phyloP scores from a whole-genome alignment of 306 rosid species.

The Trifolium repens region DNA sequence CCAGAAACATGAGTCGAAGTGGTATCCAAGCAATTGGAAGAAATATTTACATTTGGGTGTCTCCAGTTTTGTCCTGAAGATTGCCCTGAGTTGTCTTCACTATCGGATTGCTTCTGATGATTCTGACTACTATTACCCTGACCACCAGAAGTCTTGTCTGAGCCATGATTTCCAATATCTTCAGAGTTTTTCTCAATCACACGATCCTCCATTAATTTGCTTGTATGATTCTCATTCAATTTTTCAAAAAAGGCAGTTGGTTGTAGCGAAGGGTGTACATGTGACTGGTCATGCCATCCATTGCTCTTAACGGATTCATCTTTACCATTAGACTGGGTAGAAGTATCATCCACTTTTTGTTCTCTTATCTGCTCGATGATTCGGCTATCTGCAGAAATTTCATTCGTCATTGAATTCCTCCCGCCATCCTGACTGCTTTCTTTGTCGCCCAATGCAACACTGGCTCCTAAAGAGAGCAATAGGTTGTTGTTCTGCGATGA shows the following conservation, averaged over 20 bases:
- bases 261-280: constrained; percentile 47
- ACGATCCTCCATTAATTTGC: constrained; percentile 52
- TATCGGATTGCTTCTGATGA: constrained; percentile 65
- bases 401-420: constrained; percentile 44
- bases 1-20: constrained; percentile 50
- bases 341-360: constrained; percentile 50
- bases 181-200: constrained; percentile 44
- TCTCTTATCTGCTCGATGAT: constrained; percentile 47
- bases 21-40: constrained; percentile 57
- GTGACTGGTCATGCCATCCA: constrained; percentile 57
- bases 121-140: constrained; percentile 55
- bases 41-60: constrained; percentile 48
- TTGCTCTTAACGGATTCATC: constrained; percentile 57
- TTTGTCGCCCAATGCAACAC: constrained; percentile 44
- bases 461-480: constrained; percentile 51
- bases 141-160: constrained; percentile 50
- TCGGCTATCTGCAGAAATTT: constrained; percentile 39
- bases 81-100: constrained; percentile 73
- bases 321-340: constrained; percentile 47
- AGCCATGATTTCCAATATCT: constrained; percentile 55
- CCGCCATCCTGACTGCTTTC: constrained; percentile 51
- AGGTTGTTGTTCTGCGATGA: constrained; percentile 44
- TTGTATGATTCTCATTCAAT: constrained; percentile 40
- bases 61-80: constrained; percentile 78
- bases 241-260: constrained; percentile 51